These are phyloP conservation scores for Apium graveolens DNA, from an alignment of 129 eudicot genomes.

Conservation along the genomic window DNA sequence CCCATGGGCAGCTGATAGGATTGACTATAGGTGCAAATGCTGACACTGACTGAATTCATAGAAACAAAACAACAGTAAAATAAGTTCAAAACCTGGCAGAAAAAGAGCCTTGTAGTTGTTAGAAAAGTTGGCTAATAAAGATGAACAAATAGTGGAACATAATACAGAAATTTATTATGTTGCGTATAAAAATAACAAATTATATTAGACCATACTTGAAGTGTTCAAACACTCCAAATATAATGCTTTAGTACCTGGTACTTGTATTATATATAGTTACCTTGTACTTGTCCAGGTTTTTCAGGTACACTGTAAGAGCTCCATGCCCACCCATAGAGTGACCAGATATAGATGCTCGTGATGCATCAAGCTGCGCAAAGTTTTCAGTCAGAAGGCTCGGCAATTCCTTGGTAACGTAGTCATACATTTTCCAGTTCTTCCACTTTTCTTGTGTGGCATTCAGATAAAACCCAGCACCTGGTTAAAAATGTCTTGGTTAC, in stretches of 20 bases:
- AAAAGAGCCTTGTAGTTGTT: not conserved
- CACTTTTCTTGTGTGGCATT: slow-evolving; percentile 93
- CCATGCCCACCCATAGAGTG: slow-evolving; percentile 46
- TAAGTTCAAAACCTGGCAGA: not conserved
- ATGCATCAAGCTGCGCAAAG: slow-evolving; percentile 76
- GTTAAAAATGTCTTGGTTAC: slow-evolving; percentile 10
- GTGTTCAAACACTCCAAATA: not conserved
- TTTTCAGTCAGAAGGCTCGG: slow-evolving; percentile 70
- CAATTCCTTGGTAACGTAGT: slow-evolving; percentile 86
- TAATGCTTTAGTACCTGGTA: not conserved
- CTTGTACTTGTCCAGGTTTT: slow-evolving; percentile 91
- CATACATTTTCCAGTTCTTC: slow-evolving; percentile 99
- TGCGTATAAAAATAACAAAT: not conserved
- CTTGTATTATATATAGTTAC: slow-evolving; percentile 25
- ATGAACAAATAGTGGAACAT: not conserved
- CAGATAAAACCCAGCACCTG: slow-evolving; percentile 97
- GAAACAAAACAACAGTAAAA: not conserved
- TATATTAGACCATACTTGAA: not conserved
- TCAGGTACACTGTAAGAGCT: slow-evolving; percentile 79
- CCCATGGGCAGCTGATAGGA: slow-evolving; percentile 93
- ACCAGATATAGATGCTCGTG: slow-evolving; percentile 76
- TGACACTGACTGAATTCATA: slow-evolving; percentile 67
- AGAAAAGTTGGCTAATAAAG: not conserved
- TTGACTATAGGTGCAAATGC: slow-evolving; percentile 91
- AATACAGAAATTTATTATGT: not conserved